Conservation (phyloP, 768 basidiomycete species). For the Tricholoma flavovirens region DNA sequence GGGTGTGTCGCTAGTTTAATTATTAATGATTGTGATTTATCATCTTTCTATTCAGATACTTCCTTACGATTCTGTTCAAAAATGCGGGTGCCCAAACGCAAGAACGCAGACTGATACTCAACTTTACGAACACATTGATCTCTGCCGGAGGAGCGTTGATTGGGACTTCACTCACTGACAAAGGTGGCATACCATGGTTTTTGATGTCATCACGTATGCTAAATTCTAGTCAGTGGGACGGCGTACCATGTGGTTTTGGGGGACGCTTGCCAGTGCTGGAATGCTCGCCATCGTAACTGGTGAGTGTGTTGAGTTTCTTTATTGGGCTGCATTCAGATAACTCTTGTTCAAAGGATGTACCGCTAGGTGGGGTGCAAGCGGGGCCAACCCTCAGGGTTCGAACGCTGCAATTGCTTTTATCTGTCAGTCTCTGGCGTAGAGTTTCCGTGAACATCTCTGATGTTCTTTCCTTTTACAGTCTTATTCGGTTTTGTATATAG, state of each 20-base stretch:
- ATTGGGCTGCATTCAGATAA: neutral
- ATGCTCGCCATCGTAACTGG: slow-evolving; percentile 38
- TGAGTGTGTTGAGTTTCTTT: neutral
- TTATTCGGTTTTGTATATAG: slow-evolving; percentile 51
- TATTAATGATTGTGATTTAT: neutral
- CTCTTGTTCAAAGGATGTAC: slow-evolving; percentile 26
- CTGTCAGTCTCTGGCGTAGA: slow-evolving; percentile 23
- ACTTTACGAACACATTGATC: slow-evolving; percentile 37
- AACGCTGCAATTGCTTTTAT: slow-evolving; percentile 43
- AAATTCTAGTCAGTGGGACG: slow-evolving; percentile 28
- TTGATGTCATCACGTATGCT: neutral
- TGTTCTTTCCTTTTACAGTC: slow-evolving; percentile 25
- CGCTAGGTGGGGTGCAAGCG: slow-evolving; percentile 32
- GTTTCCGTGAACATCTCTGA: slow-evolving; percentile 11
- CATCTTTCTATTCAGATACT: slow-evolving; percentile 25
- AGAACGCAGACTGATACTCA: slow-evolving; percentile 33
- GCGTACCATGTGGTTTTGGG: slow-evolving; percentile 44
- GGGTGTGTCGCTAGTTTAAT: slow-evolving; percentile 24
- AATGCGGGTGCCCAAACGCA: slow-evolving; percentile 36
- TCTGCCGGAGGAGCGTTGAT: slow-evolving; percentile 36
- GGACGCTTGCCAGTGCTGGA: slow-evolving; percentile 33
- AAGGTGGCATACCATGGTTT: slow-evolving; percentile 17
- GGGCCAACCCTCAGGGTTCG: slow-evolving; percentile 32
- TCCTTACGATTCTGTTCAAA: slow-evolving; percentile 37
- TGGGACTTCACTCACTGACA: slow-evolving; percentile 37